Conservation (phyloP, 2,329 filamentous ascomycete species). For the Lasiodiplodia hormozganensis region DNA sequence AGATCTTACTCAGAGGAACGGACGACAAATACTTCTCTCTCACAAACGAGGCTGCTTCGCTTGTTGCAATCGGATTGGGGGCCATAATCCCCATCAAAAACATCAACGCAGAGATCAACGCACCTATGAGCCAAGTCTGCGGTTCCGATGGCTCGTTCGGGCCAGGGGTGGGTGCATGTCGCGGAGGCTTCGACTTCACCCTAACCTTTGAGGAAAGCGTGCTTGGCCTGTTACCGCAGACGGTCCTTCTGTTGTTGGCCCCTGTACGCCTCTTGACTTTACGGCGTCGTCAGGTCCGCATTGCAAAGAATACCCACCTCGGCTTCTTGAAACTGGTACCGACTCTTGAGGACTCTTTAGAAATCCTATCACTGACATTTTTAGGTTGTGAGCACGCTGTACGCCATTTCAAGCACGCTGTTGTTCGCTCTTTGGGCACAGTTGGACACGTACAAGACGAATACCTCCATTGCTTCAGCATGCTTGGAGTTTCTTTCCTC, state of each 20-base stretch:
- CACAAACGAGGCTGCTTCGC: neutral
- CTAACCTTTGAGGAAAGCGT: constrained; percentile 40
- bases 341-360: constrained; percentile 22
- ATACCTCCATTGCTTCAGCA: constrained; percentile 35
- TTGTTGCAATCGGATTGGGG: neutral
- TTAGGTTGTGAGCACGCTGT: constrained; percentile 32
- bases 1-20: too few relatives aligned
- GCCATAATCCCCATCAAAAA: neutral
- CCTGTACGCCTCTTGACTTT: constrained; percentile 39
- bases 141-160: constrained; percentile 36
- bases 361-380: constrained; percentile 32
- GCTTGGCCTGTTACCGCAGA: constrained; percentile 37
- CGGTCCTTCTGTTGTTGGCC: constrained; percentile 36
- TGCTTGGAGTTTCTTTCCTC: constrained; percentile 15
- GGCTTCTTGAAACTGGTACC: constrained; percentile 13
- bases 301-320: constrained; percentile 27
- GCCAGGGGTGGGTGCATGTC: constrained; percentile 34
- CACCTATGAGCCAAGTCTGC: constrained; percentile 30
- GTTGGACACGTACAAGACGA: constrained; percentile 34
- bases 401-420: constrained; percentile 35
- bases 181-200: constrained; percentile 41
- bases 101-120: neutral
- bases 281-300: constrained; percentile 33
- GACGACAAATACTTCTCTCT: neutral
- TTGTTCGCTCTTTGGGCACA: constrained; percentile 35